These are phyloP conservation scores for Glycine latifolia DNA, from an alignment of 306 rosid genomes.

Conservation along the genomic window DNA sequence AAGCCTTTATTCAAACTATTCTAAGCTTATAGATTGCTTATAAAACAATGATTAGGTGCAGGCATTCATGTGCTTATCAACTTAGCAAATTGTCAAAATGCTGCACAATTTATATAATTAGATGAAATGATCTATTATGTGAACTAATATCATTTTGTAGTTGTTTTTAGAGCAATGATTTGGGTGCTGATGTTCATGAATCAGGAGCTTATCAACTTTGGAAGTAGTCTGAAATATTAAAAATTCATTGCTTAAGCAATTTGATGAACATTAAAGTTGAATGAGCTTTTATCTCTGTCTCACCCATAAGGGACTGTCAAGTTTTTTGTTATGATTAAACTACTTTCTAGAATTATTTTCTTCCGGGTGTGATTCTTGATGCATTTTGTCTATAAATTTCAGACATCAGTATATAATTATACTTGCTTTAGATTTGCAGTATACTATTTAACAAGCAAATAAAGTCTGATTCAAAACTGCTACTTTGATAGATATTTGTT, in stretches of 20 bases:
- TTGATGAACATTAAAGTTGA: not conserved
- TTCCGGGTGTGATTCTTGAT: slow-evolving; percentile 22
- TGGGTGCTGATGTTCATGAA: not conserved
- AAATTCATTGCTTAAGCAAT: slow-evolving; percentile 27
- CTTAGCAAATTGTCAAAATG: slow-evolving; percentile 15
- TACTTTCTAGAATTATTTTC: slow-evolving; percentile 12
- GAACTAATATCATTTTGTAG: not conserved
- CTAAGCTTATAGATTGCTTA: slow-evolving; percentile 11
- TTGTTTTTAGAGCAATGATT: slow-evolving; percentile 20
- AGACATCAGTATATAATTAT: slow-evolving; percentile 9
- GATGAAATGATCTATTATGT: slow-evolving; percentile 17
- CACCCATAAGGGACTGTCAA: not conserved
- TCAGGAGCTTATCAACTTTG: slow-evolving; percentile 18
- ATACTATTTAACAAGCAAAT: slow-evolving; percentile 25
- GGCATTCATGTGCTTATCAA: not conserved
- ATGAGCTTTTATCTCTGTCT: not conserved
- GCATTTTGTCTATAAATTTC: slow-evolving; percentile 29
- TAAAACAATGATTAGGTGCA: slow-evolving; percentile 6
- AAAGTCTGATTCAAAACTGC: slow-evolving; percentile 41
- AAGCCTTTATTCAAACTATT: slow-evolving; percentile 26
- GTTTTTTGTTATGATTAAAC: slow-evolving; percentile 7
- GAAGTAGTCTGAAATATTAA: slow-evolving; percentile 27
- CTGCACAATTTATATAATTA: not conserved
- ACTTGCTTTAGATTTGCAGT: slow-evolving; percentile 32
- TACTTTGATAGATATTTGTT: slow-evolving; percentile 66